Conservation (phyloP, 2,329 filamentous ascomycete species). For the Hymenoscyphus salicellus region DNA sequence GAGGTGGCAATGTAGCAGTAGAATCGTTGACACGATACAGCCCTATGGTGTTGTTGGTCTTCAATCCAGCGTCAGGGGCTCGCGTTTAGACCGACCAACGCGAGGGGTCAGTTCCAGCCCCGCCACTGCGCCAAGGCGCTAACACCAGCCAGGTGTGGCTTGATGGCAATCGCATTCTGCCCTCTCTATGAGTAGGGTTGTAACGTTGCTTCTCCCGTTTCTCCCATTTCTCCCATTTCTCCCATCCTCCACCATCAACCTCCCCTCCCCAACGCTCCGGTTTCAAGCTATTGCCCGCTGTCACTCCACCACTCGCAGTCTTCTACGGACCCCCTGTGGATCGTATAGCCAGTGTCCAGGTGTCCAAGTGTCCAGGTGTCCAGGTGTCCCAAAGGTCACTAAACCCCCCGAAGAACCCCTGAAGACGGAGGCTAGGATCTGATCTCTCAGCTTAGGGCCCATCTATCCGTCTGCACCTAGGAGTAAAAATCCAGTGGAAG, state of each 20-base stretch:
- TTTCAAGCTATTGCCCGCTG: neutral
- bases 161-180: no score
- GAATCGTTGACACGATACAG: neutral
- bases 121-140: no score
- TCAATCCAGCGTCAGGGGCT: neutral
- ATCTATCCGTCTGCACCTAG: neutral
- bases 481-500: neutral
- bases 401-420: neutral
- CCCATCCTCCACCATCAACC: no score
- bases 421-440: neutral
- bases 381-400: neutral
- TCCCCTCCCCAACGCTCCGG: no score
- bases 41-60: neutral
- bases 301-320: no score
- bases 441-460: neutral
- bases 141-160: no score
- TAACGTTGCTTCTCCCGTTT: no score
- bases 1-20: neutral
- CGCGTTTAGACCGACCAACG: neutral
- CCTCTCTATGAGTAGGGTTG: no score
- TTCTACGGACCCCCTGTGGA: neutral
- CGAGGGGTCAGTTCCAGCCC: neutral
- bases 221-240: no score
- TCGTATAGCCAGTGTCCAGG: neutral
- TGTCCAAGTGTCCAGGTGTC: no score